phyloP scores from a whole-genome alignment of 2,329 filamentous ascomycete genomes.

The Atkinsonella hypoxylon region DNA sequence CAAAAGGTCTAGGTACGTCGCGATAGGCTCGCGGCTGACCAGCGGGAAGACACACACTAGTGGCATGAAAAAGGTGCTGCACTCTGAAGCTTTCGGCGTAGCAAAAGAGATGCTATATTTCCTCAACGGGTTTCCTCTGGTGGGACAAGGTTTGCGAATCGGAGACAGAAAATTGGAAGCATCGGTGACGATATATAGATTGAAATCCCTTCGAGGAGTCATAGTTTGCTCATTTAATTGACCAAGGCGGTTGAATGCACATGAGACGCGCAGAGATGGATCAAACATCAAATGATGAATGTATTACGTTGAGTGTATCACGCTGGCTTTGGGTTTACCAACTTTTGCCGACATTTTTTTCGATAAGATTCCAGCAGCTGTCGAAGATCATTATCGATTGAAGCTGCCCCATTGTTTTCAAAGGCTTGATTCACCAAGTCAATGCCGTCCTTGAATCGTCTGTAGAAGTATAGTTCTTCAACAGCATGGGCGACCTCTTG shows the following conservation, averaged over 20 bases:
- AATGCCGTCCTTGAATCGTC: constrained; percentile 33
- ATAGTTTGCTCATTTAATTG: no score
- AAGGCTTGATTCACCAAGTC: constrained; percentile 27
- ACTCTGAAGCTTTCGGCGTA: background rate
- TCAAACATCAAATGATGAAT: background rate
- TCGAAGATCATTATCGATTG: constrained; percentile 32
- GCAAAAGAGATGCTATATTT: background rate
- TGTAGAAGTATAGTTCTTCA: constrained; percentile 46
- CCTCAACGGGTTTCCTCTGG: no score
- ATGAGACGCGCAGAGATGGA: background rate
- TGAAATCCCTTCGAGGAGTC: no score
- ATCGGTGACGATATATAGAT: no score
- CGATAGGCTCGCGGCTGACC: constrained; percentile 8
- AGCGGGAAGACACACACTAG: background rate
- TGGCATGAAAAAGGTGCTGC: background rate
- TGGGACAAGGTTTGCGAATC: no score
- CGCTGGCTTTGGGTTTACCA: constrained; percentile 1
- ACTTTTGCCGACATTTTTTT: constrained; percentile 26
- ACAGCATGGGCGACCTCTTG: constrained; percentile 43
- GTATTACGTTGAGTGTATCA: background rate
- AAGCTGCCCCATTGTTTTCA: constrained; percentile 14
- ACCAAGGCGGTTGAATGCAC: no score
- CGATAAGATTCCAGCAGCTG: constrained; percentile 30
- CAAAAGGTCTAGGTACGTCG: constrained; percentile 9
- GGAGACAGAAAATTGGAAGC: no score